Percentiles rank a stretch among this genome's conserved stretches.
Conservation (phyloP, 176 grass and related monocot species). For the Lolium rigidum region DNA sequence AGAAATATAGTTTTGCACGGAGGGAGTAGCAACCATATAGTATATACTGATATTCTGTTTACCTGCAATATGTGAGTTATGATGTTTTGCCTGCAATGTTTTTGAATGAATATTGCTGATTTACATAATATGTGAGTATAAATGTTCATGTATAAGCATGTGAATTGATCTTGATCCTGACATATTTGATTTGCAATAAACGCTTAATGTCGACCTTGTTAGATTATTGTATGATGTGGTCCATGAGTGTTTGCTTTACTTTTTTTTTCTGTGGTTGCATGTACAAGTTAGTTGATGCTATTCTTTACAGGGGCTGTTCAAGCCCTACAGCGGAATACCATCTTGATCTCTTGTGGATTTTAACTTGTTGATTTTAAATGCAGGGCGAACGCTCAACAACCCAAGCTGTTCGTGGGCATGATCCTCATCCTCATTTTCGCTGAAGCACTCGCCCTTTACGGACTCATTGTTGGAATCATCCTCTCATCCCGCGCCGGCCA, state of each 20-base stretch:
- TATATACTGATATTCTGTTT: background rate
- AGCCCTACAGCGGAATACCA: background rate
- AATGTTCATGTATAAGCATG: conserved; percentile 18
- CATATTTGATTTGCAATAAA: background rate
- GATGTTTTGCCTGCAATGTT: background rate
- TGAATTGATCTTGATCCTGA: background rate
- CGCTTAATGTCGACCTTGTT: background rate
- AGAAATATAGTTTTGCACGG: too few relatives aligned
- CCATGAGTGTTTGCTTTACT: background rate
- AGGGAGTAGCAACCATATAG: too few relatives aligned
- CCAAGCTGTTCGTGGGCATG: conserved; percentile 82
- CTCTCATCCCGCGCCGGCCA: conserved; percentile 80
- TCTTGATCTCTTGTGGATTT: background rate
- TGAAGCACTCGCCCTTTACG: conserved; percentile 75
- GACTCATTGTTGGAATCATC: conserved; percentile 83
- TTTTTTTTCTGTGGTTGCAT: background rate
- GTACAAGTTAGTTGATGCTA: background rate
- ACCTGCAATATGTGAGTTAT: background rate
- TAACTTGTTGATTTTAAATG: background rate
- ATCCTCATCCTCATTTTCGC: conserved; percentile 90
- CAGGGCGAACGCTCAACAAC: conserved; percentile 85
- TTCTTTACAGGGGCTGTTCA: background rate
- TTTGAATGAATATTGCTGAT: background rate
- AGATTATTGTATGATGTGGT: conserved; percentile 5
- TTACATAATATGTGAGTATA: background rate